phyloP scores from a whole-genome alignment of 139 green algal species.

The Chloropicon primus region DNA sequence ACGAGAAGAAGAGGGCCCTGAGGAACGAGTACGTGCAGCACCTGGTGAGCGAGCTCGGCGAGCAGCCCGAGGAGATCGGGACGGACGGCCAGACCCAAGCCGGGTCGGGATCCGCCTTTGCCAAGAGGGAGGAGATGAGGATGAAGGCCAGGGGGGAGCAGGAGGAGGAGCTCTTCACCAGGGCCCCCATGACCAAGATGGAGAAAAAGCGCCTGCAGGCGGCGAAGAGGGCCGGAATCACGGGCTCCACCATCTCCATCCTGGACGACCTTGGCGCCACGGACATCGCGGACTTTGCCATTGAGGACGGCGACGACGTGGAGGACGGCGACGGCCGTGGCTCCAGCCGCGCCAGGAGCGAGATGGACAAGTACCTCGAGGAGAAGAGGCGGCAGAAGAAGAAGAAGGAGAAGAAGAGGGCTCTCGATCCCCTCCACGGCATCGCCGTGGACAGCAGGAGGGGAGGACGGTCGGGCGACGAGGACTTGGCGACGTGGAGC shows the following conservation, averaged over 20 bases:
- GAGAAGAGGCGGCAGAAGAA: neutral
- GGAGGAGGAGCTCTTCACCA: conserved; percentile 81
- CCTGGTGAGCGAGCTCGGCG: conserved; percentile 50
- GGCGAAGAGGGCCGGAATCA: conserved; percentile 25
- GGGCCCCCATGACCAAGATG: conserved; percentile 43
- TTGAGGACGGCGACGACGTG: conserved; percentile 9
- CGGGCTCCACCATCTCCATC: conserved; percentile 17
- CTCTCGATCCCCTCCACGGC: neutral
- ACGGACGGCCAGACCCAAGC: conserved; percentile 6
- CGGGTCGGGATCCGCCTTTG: conserved; percentile 24
- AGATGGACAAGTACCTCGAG: neutral
- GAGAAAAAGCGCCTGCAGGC: conserved; percentile 66
- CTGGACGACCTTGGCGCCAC: conserved; percentile 85
- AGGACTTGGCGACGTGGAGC: conserved; percentile 38
- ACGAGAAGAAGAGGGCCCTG: neutral
- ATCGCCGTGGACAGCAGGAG: neutral
- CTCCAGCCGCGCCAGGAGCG: neutral
- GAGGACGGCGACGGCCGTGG: neutral
- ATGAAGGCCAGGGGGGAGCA: conserved; percentile 41
- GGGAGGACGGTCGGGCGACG: conserved; percentile 36
- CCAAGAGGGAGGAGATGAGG: conserved; percentile 38
- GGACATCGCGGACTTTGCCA: conserved; percentile 47
- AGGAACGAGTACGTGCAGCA: conserved; percentile 21
- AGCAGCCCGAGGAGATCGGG: conserved; percentile 66
- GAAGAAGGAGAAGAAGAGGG: neutral